Conservation (phyloP, 2,329 filamentous ascomycete species). For the Paramyrothecium roridum region DNA sequence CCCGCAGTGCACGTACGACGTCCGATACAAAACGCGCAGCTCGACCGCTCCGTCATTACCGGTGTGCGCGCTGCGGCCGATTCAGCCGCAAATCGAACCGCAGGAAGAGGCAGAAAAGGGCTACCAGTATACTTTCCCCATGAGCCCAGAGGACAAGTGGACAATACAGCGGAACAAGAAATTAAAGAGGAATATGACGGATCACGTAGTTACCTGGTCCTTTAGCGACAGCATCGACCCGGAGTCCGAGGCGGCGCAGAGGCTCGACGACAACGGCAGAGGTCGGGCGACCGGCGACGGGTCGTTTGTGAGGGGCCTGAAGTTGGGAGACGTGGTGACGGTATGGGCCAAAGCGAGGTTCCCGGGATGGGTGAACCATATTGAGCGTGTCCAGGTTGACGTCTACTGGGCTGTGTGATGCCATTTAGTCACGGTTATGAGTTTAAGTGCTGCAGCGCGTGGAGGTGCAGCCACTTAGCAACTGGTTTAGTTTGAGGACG, state of each 20-base stretch:
- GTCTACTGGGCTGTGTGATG: slow-evolving; percentile 54
- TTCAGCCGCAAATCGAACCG: slow-evolving; percentile 26
- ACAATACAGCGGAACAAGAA: slow-evolving; percentile 47
- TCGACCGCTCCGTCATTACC: slow-evolving; percentile 20
- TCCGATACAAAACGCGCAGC: slow-evolving; percentile 15
- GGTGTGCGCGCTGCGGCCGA: slow-evolving; percentile 30
- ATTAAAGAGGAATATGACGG: slow-evolving; percentile 26
- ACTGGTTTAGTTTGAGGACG: too few species aligned
- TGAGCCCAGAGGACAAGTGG: slow-evolving; percentile 29
- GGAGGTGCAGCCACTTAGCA: too few species aligned
- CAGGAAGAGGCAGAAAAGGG: slow-evolving; percentile 12
- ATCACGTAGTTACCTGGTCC: slow-evolving; percentile 52
- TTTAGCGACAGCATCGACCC: slow-evolving; percentile 45
- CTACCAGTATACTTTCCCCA: slow-evolving; percentile 31
- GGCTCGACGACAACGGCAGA: slow-evolving; percentile 40
- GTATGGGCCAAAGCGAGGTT: slow-evolving; percentile 60
- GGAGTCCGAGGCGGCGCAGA: slow-evolving; percentile 34
- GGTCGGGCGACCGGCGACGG: slow-evolving; percentile 50
- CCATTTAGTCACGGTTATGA: too few species aligned
- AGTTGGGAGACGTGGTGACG: slow-evolving; percentile 59
- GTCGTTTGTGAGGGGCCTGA: slow-evolving; percentile 51
- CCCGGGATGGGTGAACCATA: slow-evolving; percentile 47
- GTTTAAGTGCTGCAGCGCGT: too few species aligned
- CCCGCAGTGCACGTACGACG: slow-evolving; percentile 23
- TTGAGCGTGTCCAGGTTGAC: slow-evolving; percentile 49